These are phyloP conservation scores for Aphanomyces astaci DNA, from an alignment of 352 stramenopile genomes.

Conservation along the genomic window DNA sequence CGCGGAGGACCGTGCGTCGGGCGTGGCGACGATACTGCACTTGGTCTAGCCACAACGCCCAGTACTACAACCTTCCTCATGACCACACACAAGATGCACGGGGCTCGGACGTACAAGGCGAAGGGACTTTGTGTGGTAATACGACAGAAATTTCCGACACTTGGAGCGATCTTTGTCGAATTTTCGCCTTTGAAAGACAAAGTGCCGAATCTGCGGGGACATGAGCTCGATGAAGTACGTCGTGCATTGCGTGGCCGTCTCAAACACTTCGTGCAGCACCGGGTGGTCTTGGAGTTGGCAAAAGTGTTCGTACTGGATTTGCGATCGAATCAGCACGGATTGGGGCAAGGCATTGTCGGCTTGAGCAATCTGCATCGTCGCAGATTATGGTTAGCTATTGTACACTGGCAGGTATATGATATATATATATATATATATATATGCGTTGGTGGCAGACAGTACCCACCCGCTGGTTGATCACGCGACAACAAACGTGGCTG, in stretches of 20 bases:
- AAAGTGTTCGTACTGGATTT: conserved; percentile 10
- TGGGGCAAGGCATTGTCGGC: neutral
- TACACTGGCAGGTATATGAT: too few relatives aligned
- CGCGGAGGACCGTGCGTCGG: neutral
- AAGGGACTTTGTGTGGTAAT: neutral
- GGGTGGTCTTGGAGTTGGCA: conserved; percentile 32
- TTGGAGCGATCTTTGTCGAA: neutral
- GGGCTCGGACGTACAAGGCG: neutral
- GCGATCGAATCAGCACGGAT: neutral
- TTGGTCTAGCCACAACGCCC: neutral
- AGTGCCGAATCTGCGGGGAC: conserved; percentile 41
- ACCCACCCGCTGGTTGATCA: conserved; percentile 56
- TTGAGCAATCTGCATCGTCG: conserved; percentile 9
- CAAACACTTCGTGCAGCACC: conserved; percentile 39
- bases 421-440: neutral
- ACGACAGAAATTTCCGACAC: conserved; percentile 5
- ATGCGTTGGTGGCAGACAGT: too few relatives aligned
- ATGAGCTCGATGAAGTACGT: conserved; percentile 48
- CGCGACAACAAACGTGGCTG: conserved; percentile 38
- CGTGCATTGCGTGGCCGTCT: conserved; percentile 36
- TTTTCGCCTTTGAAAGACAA: conserved; percentile 40
- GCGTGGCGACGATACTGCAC: neutral
- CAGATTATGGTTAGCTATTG: neutral
- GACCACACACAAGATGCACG: neutral
- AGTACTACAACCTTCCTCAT: neutral